phyloP scores from a whole-genome alignment of 169 alveolate genomes.

The Amoebophrya sp. region DNA sequence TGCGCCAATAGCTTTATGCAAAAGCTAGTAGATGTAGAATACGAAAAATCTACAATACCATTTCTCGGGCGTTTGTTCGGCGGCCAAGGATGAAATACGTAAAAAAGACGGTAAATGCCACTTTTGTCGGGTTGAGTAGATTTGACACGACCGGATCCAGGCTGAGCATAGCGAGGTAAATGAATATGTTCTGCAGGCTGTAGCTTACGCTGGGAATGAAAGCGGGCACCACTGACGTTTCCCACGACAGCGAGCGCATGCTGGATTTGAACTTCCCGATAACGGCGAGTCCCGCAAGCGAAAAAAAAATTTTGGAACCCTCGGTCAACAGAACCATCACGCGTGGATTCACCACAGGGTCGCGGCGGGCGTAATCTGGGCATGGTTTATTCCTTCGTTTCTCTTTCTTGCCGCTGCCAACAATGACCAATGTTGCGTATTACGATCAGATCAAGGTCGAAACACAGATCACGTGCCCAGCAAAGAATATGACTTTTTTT shows the following conservation, averaged over 20 bases:
- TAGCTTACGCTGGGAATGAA: constrained; percentile 25
- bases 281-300: not conserved
- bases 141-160: constrained; percentile 33
- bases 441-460: not conserved
- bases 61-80: not conserved
- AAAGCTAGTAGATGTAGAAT: too few species aligned
- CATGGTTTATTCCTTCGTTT: not conserved
- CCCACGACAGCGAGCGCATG: not conserved
- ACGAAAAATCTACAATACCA: too few species aligned
- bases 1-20: too few species aligned
- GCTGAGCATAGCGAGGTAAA: not conserved
- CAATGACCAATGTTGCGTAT: not conserved
- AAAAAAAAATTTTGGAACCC: not conserved
- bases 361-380: not conserved
- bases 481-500: not conserved
- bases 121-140: constrained; percentile 31
- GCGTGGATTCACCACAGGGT: not conserved
- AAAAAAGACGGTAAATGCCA: not conserved
- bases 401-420: not conserved
- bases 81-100: not conserved
- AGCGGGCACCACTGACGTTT: not conserved
- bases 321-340: not conserved
- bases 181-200: constrained; percentile 29
- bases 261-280: not conserved
- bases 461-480: not conserved